Evolutionary conservation across 257 asterid genomes (phyloP).

Genomic region (Rauvolfia tetraphylla): DNA sequence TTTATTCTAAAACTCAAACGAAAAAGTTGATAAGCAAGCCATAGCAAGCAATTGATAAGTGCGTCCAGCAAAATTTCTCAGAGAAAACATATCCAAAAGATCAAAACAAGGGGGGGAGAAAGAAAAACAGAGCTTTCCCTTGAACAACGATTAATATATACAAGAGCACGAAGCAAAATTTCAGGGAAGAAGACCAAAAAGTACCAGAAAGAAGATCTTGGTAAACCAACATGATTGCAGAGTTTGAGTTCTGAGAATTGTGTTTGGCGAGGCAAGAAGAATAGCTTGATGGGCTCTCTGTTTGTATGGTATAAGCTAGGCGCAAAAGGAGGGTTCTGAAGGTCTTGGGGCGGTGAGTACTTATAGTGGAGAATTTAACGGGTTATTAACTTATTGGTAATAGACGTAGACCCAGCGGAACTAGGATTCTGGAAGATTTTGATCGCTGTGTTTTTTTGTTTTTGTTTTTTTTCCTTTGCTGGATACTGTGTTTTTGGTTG

Average conservation of each 20-base stretch:
- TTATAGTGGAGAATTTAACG: background rate
- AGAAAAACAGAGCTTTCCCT: background rate
- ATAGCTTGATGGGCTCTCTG: background rate
- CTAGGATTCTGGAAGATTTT: too few relatives aligned
- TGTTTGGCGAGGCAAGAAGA: too few relatives aligned
- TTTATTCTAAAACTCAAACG: background rate
- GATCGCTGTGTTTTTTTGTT: background rate
- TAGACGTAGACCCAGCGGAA: too few relatives aligned
- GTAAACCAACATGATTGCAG: slow-evolving; percentile 48
- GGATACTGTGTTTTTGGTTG: background rate
- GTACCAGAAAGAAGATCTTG: slow-evolving; percentile 49
- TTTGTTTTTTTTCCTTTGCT: too few relatives aligned
- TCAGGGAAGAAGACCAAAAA: too few relatives aligned
- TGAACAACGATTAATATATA: background rate
- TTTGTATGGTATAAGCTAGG: background rate
- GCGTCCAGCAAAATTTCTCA: background rate
- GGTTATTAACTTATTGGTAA: too few relatives aligned
- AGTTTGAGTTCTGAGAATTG: background rate
- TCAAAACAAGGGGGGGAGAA: background rate
- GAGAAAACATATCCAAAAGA: background rate
- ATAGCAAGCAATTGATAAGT: background rate
- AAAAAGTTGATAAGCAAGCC: background rate
- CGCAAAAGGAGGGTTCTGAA: background rate
- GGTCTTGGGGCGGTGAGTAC: background rate
- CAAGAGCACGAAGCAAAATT: background rate